Percentiles rank a stretch among this genome's conserved stretches.
Evolutionary conservation across 768 basidiomycete species (phyloP).

Genomic region (Serendipita sp.): DNA sequence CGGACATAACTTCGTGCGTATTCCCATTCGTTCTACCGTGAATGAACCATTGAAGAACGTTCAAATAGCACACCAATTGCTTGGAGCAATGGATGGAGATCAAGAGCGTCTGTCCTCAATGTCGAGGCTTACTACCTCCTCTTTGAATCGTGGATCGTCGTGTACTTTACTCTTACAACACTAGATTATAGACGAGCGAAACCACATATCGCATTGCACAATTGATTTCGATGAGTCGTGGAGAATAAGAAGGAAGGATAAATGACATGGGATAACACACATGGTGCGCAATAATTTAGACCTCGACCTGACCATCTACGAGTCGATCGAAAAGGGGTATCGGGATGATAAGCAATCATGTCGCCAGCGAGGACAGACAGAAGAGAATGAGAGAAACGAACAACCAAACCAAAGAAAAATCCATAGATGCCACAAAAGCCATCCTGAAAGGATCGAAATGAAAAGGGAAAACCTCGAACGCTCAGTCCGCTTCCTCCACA

Average conservation of each 20-base stretch:
- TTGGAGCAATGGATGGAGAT: conserved; percentile 7
- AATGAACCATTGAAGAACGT: background rate
- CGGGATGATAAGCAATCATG: too few relatives aligned
- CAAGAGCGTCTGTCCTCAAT: conserved; percentile 3
- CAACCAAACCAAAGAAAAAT: background rate
- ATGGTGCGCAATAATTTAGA: too few relatives aligned
- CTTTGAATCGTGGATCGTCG: background rate
- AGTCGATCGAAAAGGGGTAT: too few relatives aligned
- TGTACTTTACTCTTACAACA: background rate
- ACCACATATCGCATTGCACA: too few relatives aligned
- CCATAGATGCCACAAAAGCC: background rate
- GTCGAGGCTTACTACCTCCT: background rate
- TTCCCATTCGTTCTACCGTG: background rate
- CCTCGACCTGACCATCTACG: too few relatives aligned
- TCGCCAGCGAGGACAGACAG: too few relatives aligned
- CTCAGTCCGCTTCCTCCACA: conserved; percentile 47
- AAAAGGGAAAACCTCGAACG: background rate
- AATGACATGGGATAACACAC: too few relatives aligned
- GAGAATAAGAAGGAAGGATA: too few relatives aligned
- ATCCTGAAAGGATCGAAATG: background rate
- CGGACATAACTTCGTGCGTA: conserved; percentile 3
- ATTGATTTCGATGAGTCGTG: too few relatives aligned
- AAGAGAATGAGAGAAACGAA: background rate
- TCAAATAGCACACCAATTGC: background rate
- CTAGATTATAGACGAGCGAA: too few relatives aligned